Percentiles rank a stretch among this genome's conserved stretches.
These are phyloP conservation scores for Hericium alpestre DNA, from an alignment of 768 basidiomycete species.

Conservation along the genomic window DNA sequence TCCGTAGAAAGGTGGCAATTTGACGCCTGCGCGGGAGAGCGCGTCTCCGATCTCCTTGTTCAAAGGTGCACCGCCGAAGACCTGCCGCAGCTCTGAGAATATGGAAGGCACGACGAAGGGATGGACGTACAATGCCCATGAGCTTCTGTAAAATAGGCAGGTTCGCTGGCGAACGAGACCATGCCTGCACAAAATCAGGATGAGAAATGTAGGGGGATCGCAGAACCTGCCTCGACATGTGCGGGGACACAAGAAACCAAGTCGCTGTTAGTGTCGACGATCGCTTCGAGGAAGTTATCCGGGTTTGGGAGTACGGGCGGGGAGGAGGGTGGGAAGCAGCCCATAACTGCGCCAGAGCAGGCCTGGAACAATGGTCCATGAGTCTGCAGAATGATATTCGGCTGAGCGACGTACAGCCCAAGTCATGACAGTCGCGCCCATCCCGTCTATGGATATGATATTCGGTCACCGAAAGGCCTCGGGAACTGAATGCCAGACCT, in stretches of 20 bases:
- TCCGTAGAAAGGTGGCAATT: not conserved
- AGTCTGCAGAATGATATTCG: not conserved
- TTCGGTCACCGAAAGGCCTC: not conserved
- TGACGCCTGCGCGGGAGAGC: not conserved
- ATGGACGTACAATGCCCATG: not conserved
- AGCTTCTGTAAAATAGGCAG: not conserved
- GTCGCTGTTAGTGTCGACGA: conserved; percentile 14
- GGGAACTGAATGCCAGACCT: not conserved
- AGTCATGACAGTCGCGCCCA: not conserved
- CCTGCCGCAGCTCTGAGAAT: not conserved
- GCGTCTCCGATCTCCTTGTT: not conserved
- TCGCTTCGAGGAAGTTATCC: conserved; percentile 12
- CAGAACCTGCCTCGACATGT: not conserved
- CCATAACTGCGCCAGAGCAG: not conserved
- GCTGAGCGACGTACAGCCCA: not conserved
- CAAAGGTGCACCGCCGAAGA: not conserved
- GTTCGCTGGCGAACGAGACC: too few relatives aligned
- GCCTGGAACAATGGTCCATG: not conserved
- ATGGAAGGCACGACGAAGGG: too few relatives aligned
- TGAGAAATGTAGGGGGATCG: not conserved
- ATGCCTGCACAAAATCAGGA: too few relatives aligned
- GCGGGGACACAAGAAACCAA: conserved; percentile 12
- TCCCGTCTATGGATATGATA: not conserved
- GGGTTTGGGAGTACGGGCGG: not conserved
- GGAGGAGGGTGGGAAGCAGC: not conserved